Percentiles rank a stretch among this genome's conserved stretches.
These are phyloP conservation scores for Pterocarpus macrocarpus DNA, from an alignment of 306 rosid species.

Conservation along the genomic window DNA sequence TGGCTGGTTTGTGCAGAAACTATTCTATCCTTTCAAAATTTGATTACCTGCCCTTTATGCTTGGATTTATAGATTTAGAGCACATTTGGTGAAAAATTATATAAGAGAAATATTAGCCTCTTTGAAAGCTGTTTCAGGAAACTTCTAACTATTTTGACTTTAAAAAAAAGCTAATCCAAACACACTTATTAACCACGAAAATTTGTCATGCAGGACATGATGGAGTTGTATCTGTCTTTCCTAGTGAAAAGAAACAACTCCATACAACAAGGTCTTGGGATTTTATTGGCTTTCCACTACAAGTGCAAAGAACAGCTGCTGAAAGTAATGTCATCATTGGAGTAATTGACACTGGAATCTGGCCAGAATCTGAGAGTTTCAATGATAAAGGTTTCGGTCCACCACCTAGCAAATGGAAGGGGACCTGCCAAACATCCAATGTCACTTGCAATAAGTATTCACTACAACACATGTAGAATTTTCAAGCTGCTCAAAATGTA, in stretches of 20 bases:
- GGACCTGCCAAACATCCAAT: slow-evolving; percentile 51
- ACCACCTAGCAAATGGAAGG: slow-evolving; percentile 74
- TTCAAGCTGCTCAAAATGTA: background rate
- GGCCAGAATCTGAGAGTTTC: slow-evolving; percentile 69
- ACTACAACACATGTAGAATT: background rate
- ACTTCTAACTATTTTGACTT: too few relatives aligned
- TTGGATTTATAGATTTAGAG: background rate
- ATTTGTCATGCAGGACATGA: slow-evolving; percentile 46
- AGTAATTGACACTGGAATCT: slow-evolving; percentile 56
- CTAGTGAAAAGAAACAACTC: slow-evolving; percentile 39
- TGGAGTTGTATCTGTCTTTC: slow-evolving; percentile 67
- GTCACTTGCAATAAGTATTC: slow-evolving; percentile 63
- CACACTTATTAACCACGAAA: background rate
- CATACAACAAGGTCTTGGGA: slow-evolving; percentile 69
- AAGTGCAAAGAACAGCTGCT: slow-evolving; percentile 14
- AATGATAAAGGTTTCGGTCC: slow-evolving; percentile 54
- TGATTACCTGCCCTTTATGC: background rate
- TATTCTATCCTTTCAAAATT: background rate
- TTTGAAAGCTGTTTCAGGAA: too few relatives aligned
- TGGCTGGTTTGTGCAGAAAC: slow-evolving; percentile 41
- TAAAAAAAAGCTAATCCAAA: too few relatives aligned
- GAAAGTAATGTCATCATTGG: slow-evolving; percentile 63
- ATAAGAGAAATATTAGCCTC: too few relatives aligned
- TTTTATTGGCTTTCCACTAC: background rate
- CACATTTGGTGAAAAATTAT: too few relatives aligned